Evolutionary conservation across 2,329 filamentous ascomycete genomes (phyloP), one percentile per base, ranked within the genome.

Genomic region (Endocalyx cinctus): DNA sequence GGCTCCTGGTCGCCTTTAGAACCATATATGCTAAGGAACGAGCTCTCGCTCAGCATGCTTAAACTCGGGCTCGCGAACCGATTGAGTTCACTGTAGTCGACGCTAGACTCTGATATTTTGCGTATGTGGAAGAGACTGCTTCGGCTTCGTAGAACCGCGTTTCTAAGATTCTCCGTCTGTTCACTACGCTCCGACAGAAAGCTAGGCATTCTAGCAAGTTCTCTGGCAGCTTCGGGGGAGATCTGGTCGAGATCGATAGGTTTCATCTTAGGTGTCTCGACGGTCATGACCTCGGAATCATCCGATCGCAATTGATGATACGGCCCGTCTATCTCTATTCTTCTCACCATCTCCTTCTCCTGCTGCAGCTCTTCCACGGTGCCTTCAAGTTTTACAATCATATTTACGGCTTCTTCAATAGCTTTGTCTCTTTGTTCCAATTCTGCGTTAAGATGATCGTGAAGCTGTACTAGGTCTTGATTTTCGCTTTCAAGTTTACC

Each of bases 361-460:
- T 60, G 60, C 10, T 71, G 50, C 18, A 79, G 57, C 35, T 69
- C 64, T 18, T 77, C 72, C 2, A 81, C 56, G 41, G 69, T 69
- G 5, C 74, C 71, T 51, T 87, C 82, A 12, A 85, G 60, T 16
- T 66, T 64, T 31, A 82, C 72, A 42, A 87, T 87, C 64, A 85
- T 77, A 17, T 71, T 67, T 5, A 85, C 79, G 4, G 82, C 82
- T 48, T 87, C 81, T 41, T 80, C 76, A 2, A 87, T 68, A 5
- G 82, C 82, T 50, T 78, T 78, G 55, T 87, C 82, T 13, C 81
- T 69, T 58, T 79, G 79, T 42, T 83, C 77, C 33, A 85, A 51
- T 52, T 84, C 79, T 3, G 61, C 55, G 14, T 78, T 49, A 20
- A 86, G 59, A 40, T 68, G 65, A 13, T 77, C 70, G 39, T 80